Conservation (phyloP, 257 asterid species). For the Asclepias syriaca region DNA sequence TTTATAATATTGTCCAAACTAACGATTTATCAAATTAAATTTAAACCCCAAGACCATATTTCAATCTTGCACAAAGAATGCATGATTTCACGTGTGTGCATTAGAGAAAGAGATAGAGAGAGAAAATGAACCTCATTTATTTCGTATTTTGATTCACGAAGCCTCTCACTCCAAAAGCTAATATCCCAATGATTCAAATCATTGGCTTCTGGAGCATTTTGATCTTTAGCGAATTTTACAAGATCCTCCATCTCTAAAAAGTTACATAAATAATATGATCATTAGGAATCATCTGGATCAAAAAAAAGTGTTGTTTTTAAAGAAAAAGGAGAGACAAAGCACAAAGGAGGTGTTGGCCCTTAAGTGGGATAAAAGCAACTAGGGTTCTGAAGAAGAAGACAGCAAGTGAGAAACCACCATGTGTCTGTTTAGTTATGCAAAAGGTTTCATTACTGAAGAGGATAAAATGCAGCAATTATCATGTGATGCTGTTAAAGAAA, state of each 20-base stretch:
- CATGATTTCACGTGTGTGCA: too few species aligned
- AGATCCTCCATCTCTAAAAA: constrained; percentile 81
- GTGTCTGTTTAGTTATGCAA: background rate
- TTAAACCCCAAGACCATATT: background rate
- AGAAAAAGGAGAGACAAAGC: background rate
- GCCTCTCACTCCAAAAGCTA: constrained; percentile 95
- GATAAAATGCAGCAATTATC: background rate
- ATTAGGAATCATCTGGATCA: background rate
- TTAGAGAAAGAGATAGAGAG: background rate
- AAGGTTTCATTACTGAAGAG: background rate
- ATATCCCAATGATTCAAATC: constrained; percentile 76
- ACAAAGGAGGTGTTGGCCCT: background rate
- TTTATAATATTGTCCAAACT: background rate
- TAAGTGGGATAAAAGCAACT: background rate
- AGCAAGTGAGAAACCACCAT: background rate
- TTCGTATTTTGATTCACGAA: constrained; percentile 86
- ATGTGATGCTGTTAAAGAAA: background rate
- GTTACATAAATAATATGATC: constrained; percentile 13
- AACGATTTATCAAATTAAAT: background rate
- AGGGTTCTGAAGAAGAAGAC: background rate
- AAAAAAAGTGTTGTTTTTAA: background rate
- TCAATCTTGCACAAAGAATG: background rate
- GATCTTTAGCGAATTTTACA: constrained; percentile 59
- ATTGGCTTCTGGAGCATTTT: constrained; percentile 87
- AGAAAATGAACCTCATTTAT: constrained; percentile 64